phyloP scores from a whole-genome alignment of 1,284 basidiomycete species.

The Moesziomyces sp. region DNA sequence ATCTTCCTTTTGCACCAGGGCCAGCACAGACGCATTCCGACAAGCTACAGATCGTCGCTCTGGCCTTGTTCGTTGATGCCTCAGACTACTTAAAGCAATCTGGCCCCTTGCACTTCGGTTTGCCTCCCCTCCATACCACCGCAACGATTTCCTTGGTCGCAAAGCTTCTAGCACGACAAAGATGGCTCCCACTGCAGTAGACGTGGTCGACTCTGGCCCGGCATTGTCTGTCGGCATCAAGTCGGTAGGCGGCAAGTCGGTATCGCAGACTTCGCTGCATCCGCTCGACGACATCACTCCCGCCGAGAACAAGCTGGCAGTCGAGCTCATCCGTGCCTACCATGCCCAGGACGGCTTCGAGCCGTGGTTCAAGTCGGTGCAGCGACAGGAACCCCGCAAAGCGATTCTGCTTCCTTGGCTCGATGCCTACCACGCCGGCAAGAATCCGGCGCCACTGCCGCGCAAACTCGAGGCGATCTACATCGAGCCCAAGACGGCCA shows the following conservation, averaged over 20 bases:
- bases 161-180: background rate
- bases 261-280: conserved; percentile 8
- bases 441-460: conserved; percentile 12
- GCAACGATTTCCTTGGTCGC: background rate
- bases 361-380: conserved; percentile 44
- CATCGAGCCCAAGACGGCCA: conserved; percentile 26
- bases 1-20: background rate
- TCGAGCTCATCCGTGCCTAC: conserved; percentile 18
- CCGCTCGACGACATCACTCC: conserved; percentile 37
- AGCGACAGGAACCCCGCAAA: conserved; percentile 41
- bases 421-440: conserved; percentile 31
- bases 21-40: background rate
- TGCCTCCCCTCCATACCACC: background rate
- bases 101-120: background rate
- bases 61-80: background rate
- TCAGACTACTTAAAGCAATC: background rate
- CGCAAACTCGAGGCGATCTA: conserved; percentile 32
- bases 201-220: conserved; percentile 2
- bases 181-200: conserved; percentile 26
- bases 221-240: background rate
- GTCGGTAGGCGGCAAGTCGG: background rate
- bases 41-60: background rate
- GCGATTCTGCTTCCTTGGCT: conserved; percentile 31
- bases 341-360: conserved; percentile 20
- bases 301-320: conserved; percentile 24